phyloP scores from a whole-genome alignment of 345 rosid genomes.

The Acer saccharum region DNA sequence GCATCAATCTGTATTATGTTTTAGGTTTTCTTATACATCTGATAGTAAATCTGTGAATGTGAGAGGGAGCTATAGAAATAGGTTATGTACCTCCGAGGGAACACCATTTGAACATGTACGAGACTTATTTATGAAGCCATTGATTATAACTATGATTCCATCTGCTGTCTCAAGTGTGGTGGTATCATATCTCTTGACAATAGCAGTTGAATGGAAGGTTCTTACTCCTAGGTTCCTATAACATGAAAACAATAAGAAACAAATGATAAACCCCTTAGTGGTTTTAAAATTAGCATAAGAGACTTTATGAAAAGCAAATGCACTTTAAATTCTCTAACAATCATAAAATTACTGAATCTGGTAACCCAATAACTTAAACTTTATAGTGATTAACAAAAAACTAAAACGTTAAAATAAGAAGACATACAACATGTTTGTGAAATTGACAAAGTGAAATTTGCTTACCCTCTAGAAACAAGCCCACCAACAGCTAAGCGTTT shows the following conservation, averaged over 20 bases:
- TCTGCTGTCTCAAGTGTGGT: slow-evolving; percentile 50
- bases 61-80: background rate
- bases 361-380: background rate
- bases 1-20: too few relatives aligned
- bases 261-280: background rate
- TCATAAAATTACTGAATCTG: too few relatives aligned
- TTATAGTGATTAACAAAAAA: background rate
- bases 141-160: slow-evolving; percentile 40
- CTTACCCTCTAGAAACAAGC: slow-evolving; percentile 36
- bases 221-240: slow-evolving; percentile 36
- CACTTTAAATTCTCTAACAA: too few relatives aligned
- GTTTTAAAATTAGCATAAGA: background rate
- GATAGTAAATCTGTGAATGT: background rate
- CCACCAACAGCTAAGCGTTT: slow-evolving; percentile 41
- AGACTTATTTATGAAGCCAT: slow-evolving; percentile 42
- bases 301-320: background rate
- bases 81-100: slow-evolving; percentile 35
- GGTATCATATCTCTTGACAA: slow-evolving; percentile 39
- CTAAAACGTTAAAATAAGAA: background rate
- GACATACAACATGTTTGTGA: background rate
- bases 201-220: slow-evolving; percentile 44
- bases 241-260: background rate
- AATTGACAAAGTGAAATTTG: background rate
- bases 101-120: slow-evolving; percentile 49
- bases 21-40: background rate